Evolutionary conservation across 2,329 filamentous ascomycete genomes (phyloP), one percentile per base, ranked within the genome.

Genomic region (Neofusicoccum ribis): DNA sequence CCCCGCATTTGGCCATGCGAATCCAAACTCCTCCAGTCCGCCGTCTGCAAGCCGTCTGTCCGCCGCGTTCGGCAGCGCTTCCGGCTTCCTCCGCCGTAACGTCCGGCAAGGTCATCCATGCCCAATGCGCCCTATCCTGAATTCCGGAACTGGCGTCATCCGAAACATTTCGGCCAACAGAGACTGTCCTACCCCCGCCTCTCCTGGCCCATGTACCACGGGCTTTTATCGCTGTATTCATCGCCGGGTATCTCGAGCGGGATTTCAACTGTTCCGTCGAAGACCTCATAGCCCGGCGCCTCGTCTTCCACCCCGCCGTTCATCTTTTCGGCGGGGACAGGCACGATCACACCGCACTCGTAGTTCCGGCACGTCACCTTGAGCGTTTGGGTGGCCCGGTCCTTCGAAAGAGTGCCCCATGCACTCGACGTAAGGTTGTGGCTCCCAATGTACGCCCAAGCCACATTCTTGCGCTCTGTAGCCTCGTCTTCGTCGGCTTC

Each of bases 341-440:
- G 88, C 46, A 97, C 75, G 27, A 98, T 71, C 1, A 99, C 91
- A 41, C 95, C 95, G 73, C 93, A 97, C 79, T 98, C 95, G 93
- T 94, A 98, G 76, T 98, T 99, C 63, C 91, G 88, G 76, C 91
- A 93, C 68, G 86, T 93, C 68, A 98, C 83, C 76, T 92, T 96
- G 12, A 88, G 86, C 67, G 85, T 78, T 67, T 89, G 89, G 2
- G 86, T 89, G 7, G 76, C 78, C 69, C 85, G 87, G 71, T 96
- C 89, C 72, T 88, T 88, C 63, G 89, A 86, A 36, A 97, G 78
- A 52, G 88, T 88, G 23, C 94, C 95, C 94, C 95, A 99, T 36
- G 95, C 95, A 74, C 91, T 93, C 77, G 97, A 93, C 0, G 93
- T 96, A 34, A 97, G 79, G 78, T 99, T 99, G 7, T 92, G 92